A percentile compares a stretch with the other conserved stretches of the same genome.
Evolutionary conservation across 768 basidiomycete species (phyloP).

Genomic region (Kwoniella bestiolae): DNA sequence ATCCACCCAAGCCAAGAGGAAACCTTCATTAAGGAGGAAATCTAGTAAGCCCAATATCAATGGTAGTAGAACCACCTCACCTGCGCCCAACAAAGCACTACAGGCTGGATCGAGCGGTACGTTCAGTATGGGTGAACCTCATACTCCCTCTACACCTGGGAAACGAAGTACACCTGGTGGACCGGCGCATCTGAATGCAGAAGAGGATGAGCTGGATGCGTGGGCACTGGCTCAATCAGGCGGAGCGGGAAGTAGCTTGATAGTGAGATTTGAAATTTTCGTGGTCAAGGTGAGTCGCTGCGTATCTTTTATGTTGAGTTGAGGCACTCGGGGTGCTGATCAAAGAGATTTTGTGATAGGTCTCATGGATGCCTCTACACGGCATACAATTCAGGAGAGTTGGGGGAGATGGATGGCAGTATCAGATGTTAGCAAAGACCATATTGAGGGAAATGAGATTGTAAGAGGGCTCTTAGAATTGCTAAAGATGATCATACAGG

Average conservation of each 20-base stretch:
- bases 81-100: slow-evolving; percentile 5
- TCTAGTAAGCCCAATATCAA: slow-evolving; percentile 30
- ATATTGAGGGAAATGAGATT: slow-evolving; percentile 52
- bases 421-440: slow-evolving; percentile 80
- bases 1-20: slow-evolving; percentile 6
- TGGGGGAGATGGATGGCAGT: slow-evolving; percentile 93
- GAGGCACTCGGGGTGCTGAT: neutral
- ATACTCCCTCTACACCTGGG: slow-evolving; percentile 25
- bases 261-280: slow-evolving; percentile 94
- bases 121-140: slow-evolving; percentile 27
- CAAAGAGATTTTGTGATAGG: slow-evolving; percentile 61
- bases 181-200: slow-evolving; percentile 4
- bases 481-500: neutral
- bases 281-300: slow-evolving; percentile 75
- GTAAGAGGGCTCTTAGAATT: slow-evolving; percentile 8
- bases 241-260: slow-evolving; percentile 71
- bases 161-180: slow-evolving; percentile 7
- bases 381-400: slow-evolving; percentile 93
- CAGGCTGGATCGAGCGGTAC: slow-evolving; percentile 31
- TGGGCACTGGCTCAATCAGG: slow-evolving; percentile 55
- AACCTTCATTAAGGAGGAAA: slow-evolving; percentile 34
- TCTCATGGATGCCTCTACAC: slow-evolving; percentile 87
- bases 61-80: slow-evolving; percentile 18
- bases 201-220: slow-evolving; percentile 55
- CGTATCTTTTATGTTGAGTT: neutral